Evolutionary conservation across 2,329 filamentous ascomycete genomes (phyloP), one percentile per base, ranked within the genome.

Genomic region (Escovopsis sp.): DNA sequence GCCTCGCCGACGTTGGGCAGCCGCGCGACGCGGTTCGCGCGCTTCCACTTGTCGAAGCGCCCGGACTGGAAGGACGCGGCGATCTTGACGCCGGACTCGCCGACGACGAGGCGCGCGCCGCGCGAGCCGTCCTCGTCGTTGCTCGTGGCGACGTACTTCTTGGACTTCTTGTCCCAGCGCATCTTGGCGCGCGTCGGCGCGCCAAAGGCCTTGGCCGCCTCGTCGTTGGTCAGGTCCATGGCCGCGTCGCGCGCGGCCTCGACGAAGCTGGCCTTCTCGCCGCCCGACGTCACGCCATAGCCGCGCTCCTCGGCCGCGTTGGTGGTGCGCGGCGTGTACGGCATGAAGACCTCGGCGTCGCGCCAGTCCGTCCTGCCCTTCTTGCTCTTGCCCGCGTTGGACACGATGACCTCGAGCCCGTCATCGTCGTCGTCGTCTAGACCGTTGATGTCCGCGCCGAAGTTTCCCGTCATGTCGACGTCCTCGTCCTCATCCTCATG

Each of bases 101-200:
- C 88, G 48, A 77, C 74, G 44, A 95, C 81, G 66, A 95, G 80
- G 56, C 73, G 74, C 46, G 65, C 60, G 39, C 74, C 73, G 56
- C 80, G 81, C 53, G 69, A 93, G 34, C 91, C 91, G 64, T 98
- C 93, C 53, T 94, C 85, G 64, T 98, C 91, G 69, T 98, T 96
- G 53, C 79, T 79, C 33, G 85, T 77, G 11, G 85, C 72, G 33
- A 98, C 89, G 65, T 96, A 98, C 65, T 95, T 96, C 65, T 85
- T 93, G 55, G 79, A 77, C 63, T 94, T 94, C 68, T 93, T 89
- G 67, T 98, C 91, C 91, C 91, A 98, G 51, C 91, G 82, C 79
- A 94, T 81, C 51, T 79, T 75, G 39, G 79, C 65, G 53, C 80
- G 82, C 38, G 80, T 75, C 3, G 86, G 77, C 53, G 85, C 78